Base-by-base conservation (phyloP, 129 eudicot genomes). In the Helianthus tuberosus region DNA sequence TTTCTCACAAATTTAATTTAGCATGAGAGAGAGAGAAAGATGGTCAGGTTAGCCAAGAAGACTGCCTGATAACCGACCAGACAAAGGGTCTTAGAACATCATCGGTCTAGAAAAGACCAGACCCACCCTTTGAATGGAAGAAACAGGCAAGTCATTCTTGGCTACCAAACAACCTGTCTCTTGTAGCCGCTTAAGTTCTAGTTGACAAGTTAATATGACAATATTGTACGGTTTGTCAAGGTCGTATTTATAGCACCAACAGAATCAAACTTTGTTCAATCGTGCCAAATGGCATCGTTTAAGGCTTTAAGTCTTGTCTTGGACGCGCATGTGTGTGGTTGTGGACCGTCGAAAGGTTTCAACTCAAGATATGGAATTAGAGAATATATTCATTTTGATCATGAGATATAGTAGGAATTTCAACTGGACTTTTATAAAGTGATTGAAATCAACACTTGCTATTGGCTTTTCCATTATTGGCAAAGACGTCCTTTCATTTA, bases 131-230 rank as follows among this genome's bases (percentile, higher is more conserved):
- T 38, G 75, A 68, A 49, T 62, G 36, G 76, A 64, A 63, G 74
- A 51, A 71, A 71, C 81, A 82, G 89, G 84, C 91, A 86, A 86
- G 88, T 83, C 91, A 83, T 83, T 84, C 88, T 86, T 86, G 91
- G 91, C 91, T 86, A 82, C 82, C 84, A 73, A 79, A 81, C 86
- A 14, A 36, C 46, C 79, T 77, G 81, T 81, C 54, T 49, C 73
- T 67, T 71, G 36, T 58, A 8, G 64, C 64, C n/a, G 29, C 1
- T 63, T 38, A 35, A 7, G 15, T 52, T 52, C 25, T 53, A 13
- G 49, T 36, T 38, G 11, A 14, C 13, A 63, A 63, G 49, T 36
- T 63, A 65, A 39, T 8, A 41, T 43, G 53, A 15, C 10, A 16
- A 17, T 44, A n/a, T 65, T 14, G 15, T 65, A 43, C 17, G 52